Conservation (phyloP, 306 rosid species). For the Echinosophora koreensis region DNA sequence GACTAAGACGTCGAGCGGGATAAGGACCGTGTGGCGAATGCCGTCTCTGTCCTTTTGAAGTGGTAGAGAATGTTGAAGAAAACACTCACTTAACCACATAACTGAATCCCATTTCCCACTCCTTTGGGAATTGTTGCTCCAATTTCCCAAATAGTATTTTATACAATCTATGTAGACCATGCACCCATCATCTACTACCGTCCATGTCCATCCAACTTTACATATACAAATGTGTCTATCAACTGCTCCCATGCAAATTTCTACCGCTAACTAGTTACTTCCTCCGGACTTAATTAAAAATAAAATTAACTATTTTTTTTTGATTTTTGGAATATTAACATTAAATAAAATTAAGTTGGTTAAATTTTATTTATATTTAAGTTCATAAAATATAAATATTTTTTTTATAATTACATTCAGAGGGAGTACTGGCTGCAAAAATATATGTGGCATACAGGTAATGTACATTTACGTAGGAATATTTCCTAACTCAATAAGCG, state of each 20-base stretch:
- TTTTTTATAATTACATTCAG: too few relatives aligned
- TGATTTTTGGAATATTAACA: too few relatives aligned
- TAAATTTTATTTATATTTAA: too few relatives aligned
- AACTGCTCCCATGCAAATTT: not conserved
- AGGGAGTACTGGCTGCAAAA: too few relatives aligned
- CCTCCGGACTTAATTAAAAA: too few relatives aligned
- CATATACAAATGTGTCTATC: not conserved
- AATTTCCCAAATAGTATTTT: slow-evolving; percentile 55
- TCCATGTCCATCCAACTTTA: not conserved
- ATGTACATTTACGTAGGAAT: not conserved
- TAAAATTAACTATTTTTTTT: too few relatives aligned
- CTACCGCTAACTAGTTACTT: not conserved
- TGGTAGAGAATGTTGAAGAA: slow-evolving; percentile 58
- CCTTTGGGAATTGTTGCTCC: slow-evolving; percentile 57
- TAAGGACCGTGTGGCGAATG: slow-evolving; percentile 47
- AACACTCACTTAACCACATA: slow-evolving; percentile 36
- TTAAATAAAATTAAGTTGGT: too few relatives aligned
- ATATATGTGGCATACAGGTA: not conserved
- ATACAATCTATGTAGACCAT: slow-evolving; percentile 2
- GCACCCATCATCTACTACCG: not conserved
- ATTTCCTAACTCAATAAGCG: not conserved
- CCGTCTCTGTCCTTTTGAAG: slow-evolving; percentile 60
- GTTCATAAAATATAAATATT: too few relatives aligned
- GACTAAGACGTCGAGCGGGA: slow-evolving; percentile 29
- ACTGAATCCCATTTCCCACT: slow-evolving; percentile 54